Conservation (phyloP, 2,329 filamentous ascomycete genomes). For the Tolypocladium album region DNA sequence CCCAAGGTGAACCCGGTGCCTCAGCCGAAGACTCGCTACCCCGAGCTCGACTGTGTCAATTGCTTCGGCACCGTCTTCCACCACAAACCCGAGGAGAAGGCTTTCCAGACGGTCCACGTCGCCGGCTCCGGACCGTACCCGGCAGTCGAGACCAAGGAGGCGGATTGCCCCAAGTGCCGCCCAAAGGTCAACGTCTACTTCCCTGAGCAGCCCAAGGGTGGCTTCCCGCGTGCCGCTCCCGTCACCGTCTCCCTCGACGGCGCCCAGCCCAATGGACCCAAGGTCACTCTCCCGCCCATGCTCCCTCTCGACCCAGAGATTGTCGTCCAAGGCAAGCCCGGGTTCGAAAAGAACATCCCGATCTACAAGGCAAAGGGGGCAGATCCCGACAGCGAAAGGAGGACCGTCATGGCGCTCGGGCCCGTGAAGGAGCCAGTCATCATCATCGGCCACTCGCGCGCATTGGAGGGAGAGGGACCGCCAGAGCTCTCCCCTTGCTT, state of each 20-base stretch:
- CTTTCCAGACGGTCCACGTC: background rate
- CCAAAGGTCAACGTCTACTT: background rate
- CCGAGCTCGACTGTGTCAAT: background rate
- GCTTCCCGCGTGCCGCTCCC: background rate
- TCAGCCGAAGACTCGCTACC: background rate
- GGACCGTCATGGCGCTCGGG: background rate
- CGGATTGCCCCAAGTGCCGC: background rate
- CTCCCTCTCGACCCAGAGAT: background rate
- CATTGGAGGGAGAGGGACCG: background rate
- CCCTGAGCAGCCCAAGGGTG: background rate
- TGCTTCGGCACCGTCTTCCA: background rate
- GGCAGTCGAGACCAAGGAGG: background rate
- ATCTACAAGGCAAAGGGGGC: background rate
- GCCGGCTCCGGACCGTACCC: background rate
- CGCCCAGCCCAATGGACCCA: background rate
- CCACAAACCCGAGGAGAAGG: background rate
- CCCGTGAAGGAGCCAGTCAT: background rate
- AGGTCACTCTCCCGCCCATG: background rate
- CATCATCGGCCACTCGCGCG: background rate
- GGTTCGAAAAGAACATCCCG: background rate
- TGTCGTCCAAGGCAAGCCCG: background rate
- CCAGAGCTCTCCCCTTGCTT: background rate
- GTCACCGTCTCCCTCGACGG: background rate
- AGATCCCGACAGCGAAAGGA: accelerated
- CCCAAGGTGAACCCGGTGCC: background rate